A percentile compares a stretch with the other conserved stretches of the same genome.
phyloP scores from a whole-genome alignment of 179 eudicot species.

The Camellia oleifera region DNA sequence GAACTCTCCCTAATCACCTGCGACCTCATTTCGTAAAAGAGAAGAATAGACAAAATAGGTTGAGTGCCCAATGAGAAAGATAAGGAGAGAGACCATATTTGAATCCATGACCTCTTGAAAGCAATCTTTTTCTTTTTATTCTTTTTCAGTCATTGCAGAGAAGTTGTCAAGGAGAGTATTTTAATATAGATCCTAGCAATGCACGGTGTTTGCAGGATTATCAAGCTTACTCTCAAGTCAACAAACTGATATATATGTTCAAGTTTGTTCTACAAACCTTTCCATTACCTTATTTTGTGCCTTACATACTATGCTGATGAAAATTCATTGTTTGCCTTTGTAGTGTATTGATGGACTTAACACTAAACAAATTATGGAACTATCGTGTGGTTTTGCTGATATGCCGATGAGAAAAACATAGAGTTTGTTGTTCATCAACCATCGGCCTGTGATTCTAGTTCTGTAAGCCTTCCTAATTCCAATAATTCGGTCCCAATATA shows the following conservation, averaged over 20 bases:
- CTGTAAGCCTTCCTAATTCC: slow-evolving; percentile 6
- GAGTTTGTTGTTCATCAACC: background rate
- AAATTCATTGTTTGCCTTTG: background rate
- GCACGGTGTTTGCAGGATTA: background rate
- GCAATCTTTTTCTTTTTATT: background rate
- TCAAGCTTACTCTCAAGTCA: background rate
- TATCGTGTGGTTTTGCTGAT: slow-evolving; percentile 22
- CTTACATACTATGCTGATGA: background rate
- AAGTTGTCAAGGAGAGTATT: slow-evolving; percentile 4
- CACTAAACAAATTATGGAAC: slow-evolving; percentile 25
- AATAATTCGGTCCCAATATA: too few species aligned
- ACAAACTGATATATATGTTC: too few species aligned
- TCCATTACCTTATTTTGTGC: background rate
- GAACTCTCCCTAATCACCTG: too few species aligned
- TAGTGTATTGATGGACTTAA: slow-evolving; percentile 25
- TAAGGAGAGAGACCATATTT: too few species aligned
- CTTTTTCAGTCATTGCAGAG: background rate
- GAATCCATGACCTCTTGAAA: too few species aligned
- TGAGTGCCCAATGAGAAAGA: too few species aligned
- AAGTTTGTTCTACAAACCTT: background rate
- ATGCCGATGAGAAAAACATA: background rate
- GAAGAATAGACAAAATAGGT: too few species aligned
- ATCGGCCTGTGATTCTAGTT: slow-evolving; percentile 11
- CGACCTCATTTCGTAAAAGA: too few species aligned
- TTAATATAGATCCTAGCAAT: background rate